phyloP scores from a whole-genome alignment of 768 basidiomycete genomes.

The Rhodotorula toruloides region DNA sequence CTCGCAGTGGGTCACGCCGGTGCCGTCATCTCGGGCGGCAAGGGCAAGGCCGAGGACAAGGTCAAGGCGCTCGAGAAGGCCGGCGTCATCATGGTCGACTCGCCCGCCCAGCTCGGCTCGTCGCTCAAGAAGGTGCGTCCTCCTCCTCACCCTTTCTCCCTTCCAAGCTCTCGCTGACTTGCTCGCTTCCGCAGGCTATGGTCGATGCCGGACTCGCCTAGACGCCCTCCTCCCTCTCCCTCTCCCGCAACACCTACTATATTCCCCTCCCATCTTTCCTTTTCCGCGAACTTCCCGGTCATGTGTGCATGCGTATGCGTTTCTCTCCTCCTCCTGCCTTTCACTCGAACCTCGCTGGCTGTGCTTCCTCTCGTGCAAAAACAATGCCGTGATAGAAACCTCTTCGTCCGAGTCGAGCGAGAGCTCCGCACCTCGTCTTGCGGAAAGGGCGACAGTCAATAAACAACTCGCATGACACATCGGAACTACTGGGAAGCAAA shows the following conservation, averaged over 20 bases:
- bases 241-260: background rate
- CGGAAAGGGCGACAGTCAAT: no score
- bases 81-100: conserved; percentile 87
- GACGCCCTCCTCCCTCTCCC: background rate
- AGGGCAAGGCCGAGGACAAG: conserved; percentile 89
- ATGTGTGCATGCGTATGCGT: no score
- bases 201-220: conserved; percentile 32
- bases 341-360: no score
- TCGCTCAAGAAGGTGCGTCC: conserved; percentile 75
- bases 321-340: no score
- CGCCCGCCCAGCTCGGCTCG: conserved; percentile 87
- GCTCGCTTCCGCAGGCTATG: conserved; percentile 21
- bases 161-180: no score
- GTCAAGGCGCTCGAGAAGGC: conserved; percentile 73
- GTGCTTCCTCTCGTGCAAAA: no score
- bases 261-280: background rate
- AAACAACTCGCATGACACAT: no score
- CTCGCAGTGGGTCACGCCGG: conserved; percentile 66
- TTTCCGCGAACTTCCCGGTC: no score
- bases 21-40: conserved; percentile 95
- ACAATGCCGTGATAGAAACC: no score
- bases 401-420: no score
- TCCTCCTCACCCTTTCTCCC: background rate
- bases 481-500: no score
- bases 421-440: no score